These are phyloP conservation scores for Dioscorea alata DNA, from an alignment of 106 monocot genomes.

Conservation along the genomic window DNA sequence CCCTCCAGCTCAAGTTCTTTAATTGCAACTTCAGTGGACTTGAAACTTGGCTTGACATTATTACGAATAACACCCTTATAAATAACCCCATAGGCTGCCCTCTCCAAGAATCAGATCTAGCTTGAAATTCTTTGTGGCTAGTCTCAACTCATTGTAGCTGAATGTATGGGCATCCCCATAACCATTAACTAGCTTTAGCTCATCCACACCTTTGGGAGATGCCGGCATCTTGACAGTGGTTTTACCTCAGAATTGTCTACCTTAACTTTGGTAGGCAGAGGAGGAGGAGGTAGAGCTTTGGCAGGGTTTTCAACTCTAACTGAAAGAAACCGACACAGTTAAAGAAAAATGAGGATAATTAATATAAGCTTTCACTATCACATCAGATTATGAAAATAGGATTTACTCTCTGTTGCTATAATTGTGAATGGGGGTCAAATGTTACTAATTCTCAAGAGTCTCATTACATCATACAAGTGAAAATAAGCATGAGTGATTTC, in stretches of 20 bases:
- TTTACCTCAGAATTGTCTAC: background rate
- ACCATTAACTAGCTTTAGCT: conserved; percentile 24
- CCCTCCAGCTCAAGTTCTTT: conserved; percentile 58
- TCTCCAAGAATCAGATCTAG: conserved; percentile 47
- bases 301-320: no score
- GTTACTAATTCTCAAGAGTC: no score
- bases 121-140: conserved; percentile 48
- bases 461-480: no score
- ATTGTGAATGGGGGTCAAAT: no score
- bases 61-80: conserved; percentile 58
- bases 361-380: no score
- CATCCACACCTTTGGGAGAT: conserved; percentile 33
- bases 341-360: no score
- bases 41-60: conserved; percentile 35
- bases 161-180: conserved; percentile 34
- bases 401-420: no score
- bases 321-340: no score
- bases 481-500: no score
- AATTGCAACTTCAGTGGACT: conserved; percentile 49
- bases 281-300: no score
- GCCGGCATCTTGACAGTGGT: background rate
- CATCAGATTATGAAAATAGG: no score
- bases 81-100: conserved; percentile 62
- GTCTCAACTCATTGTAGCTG: conserved; percentile 46
- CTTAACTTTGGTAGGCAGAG: background rate